These are phyloP conservation scores for Phyllostachys edulis DNA, from an alignment of 176 grass and related monocot genomes.

Conservation along the genomic window DNA sequence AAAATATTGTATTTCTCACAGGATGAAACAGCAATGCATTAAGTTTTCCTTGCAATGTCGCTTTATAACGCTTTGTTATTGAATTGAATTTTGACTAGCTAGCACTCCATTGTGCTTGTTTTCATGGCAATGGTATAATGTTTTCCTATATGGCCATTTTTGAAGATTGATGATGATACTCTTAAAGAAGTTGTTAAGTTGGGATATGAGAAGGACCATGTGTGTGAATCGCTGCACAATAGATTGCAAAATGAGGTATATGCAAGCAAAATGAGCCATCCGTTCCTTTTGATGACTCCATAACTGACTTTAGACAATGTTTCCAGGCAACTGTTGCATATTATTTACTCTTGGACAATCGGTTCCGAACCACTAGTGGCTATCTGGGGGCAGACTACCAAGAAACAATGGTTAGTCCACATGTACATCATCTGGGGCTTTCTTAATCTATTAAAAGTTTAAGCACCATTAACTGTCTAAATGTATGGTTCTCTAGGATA, in stretches of 20 bases:
- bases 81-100: neutral
- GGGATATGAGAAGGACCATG: constrained; percentile 82
- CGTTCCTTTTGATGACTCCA: constrained; percentile 11
- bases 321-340: constrained; percentile 92
- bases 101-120: neutral
- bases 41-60: constrained; percentile 19
- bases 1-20: neutral
- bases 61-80: constrained; percentile 1
- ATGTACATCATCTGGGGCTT: constrained; percentile 7
- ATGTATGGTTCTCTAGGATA: constrained; percentile 38
- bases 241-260: constrained; percentile 91
- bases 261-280: constrained; percentile 5
- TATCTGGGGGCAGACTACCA: constrained; percentile 87
- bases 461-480: constrained; percentile 20
- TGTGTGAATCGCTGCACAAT: constrained; percentile 73
- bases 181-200: constrained; percentile 74
- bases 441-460: constrained; percentile 3
- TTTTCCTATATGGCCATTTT: constrained; percentile 35
- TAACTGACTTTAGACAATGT: constrained; percentile 39
- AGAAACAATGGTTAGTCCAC: constrained; percentile 64
- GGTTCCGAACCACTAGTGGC: constrained; percentile 76
- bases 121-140: constrained; percentile 8
- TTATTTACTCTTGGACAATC: constrained; percentile 94
- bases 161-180: constrained; percentile 92
- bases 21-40: neutral